Conservation (phyloP, 2,329 filamentous ascomycete genomes). For the Ceratocystis huliohia region DNA sequence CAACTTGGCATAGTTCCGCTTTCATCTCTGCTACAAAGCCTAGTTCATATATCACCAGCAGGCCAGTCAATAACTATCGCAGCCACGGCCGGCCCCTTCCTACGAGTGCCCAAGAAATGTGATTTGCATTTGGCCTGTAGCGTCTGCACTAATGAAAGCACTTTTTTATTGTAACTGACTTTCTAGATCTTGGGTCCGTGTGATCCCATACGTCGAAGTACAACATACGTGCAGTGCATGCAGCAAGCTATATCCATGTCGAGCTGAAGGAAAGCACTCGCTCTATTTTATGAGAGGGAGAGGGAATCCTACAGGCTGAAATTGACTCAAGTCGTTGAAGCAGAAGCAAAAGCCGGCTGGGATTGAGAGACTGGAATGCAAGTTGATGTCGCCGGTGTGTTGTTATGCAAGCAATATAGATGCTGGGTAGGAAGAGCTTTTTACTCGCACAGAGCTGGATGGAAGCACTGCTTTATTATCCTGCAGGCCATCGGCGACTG, state of each 20-base stretch:
- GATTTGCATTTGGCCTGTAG: background rate
- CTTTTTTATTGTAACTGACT: background rate
- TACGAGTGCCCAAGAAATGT: background rate
- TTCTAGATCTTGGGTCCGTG: background rate
- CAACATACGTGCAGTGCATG: background rate
- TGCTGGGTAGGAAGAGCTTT: no score
- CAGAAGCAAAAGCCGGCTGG: background rate
- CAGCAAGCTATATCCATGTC: background rate
- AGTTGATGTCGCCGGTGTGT: background rate
- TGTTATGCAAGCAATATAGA: background rate
- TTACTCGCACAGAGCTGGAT: no score
- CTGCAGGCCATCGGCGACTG: no score
- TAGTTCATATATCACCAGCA: background rate
- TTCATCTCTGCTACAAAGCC: background rate
- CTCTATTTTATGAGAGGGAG: background rate
- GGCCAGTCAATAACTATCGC: background rate
- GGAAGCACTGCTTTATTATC: no score
- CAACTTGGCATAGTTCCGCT: background rate
- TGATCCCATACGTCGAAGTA: background rate
- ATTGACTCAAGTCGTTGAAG: background rate
- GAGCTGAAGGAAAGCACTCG: background rate
- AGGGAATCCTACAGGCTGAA: background rate
- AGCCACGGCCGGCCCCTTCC: background rate
- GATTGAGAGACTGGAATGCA: background rate
- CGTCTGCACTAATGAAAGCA: background rate